Conservation (phyloP, 2,329 filamentous ascomycete species). For the Ophiostoma perfectum region DNA sequence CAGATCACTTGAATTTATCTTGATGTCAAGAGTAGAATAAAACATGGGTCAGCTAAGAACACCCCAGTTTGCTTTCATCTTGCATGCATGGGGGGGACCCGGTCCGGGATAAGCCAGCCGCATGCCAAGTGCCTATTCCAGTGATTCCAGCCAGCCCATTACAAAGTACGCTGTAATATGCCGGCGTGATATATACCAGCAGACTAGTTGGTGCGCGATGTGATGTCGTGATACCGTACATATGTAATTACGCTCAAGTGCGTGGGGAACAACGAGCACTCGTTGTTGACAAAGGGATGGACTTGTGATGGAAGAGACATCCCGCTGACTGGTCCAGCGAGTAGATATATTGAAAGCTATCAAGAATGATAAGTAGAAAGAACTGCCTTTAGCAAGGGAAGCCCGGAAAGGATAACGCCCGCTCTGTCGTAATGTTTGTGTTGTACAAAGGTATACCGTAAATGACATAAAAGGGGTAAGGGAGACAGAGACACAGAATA, state of each 20-base stretch:
- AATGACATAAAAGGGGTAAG: conserved; percentile 5
- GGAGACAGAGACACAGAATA: conserved; percentile 3
- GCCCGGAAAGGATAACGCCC: neutral
- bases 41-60: neutral
- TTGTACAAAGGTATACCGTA: neutral
- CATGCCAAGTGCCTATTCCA: neutral
- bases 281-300: neutral
- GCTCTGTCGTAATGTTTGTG: neutral
- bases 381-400: too few relatives aligned
- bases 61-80: neutral
- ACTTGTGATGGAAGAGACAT: neutral
- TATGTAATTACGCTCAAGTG: neutral
- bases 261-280: neutral
- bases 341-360: neutral
- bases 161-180: neutral
- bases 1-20: conserved; percentile 6
- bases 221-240: neutral
- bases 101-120: neutral
- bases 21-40: conserved; percentile 3
- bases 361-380: neutral
- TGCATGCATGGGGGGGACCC: too few relatives aligned
- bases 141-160: too few relatives aligned
- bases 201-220: neutral
- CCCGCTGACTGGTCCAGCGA: neutral
- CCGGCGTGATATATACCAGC: neutral